These are phyloP conservation scores for Emmonsiellopsis sp. DNA, from an alignment of 2,329 filamentous ascomycete species.

Conservation along the genomic window DNA sequence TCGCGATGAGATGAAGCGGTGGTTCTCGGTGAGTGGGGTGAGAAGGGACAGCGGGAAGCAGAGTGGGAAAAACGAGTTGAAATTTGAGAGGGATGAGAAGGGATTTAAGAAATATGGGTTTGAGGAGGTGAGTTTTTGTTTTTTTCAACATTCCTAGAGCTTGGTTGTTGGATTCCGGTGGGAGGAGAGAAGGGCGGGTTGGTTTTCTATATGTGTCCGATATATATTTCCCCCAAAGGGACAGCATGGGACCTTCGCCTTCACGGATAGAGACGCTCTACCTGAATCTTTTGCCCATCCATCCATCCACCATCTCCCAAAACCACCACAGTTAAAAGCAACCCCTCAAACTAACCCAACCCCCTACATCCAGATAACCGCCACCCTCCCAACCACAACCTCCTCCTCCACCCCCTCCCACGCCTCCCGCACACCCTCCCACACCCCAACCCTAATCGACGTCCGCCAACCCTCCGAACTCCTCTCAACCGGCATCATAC, in stretches of 20 bases:
- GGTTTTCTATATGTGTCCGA: too few relatives aligned
- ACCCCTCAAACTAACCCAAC: not conserved
- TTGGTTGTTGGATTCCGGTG: too few relatives aligned
- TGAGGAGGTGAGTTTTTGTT: conserved; percentile 8
- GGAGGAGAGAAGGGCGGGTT: too few relatives aligned
- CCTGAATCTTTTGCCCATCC: not conserved
- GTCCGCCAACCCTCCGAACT: conserved; percentile 41
- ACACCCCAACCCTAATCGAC: conserved; percentile 31
- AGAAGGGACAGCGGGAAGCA: not conserved
- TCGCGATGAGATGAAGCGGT: not conserved
- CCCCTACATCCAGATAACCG: conserved; percentile 23
- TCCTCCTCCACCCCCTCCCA: conserved; percentile 24
- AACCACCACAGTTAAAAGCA: not conserved
- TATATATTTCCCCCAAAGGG: too few relatives aligned
- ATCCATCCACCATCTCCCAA: not conserved
- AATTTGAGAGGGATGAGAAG: not conserved
- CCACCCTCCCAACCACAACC: conserved; percentile 21
- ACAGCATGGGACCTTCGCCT: too few relatives aligned
- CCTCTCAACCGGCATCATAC: conserved; percentile 51
- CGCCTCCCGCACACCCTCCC: conserved; percentile 19
- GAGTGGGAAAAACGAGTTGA: too few relatives aligned
- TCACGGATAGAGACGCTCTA: too few relatives aligned
- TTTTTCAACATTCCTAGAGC: not conserved
- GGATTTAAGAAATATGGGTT: conserved; percentile 11
- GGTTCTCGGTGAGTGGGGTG: not conserved